These are phyloP conservation scores for Cercospora zeina DNA, from an alignment of 2,329 filamentous ascomycete species.

Conservation along the genomic window DNA sequence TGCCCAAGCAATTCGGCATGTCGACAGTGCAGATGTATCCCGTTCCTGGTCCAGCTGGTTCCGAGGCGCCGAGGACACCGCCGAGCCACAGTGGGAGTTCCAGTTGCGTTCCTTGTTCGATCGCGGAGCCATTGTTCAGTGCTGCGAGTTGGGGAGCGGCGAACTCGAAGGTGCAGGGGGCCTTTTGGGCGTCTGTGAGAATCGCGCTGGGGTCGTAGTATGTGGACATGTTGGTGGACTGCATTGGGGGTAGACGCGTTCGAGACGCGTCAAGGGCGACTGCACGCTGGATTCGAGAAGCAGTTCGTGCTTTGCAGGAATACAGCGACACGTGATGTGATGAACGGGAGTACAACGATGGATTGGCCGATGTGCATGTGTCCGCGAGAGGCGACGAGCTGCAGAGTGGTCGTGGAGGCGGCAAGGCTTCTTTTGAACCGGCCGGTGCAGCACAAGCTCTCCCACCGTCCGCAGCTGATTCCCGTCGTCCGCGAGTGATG, in stretches of 20 bases:
- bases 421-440: constrained; percentile 22
- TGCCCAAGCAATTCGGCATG: constrained; percentile 73
- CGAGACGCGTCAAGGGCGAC: constrained; percentile 4
- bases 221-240: constrained; percentile 46
- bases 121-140: constrained; percentile 69
- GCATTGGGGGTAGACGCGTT: constrained; percentile 6
- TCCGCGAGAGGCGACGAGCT: constrained; percentile 8
- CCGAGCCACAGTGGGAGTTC: constrained; percentile 90
- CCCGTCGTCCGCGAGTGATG: no score
- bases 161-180: constrained; percentile 92
- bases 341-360: not conserved
- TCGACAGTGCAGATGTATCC: constrained; percentile 74
- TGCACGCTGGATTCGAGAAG: not conserved
- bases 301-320: not conserved
- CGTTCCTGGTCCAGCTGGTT: constrained; percentile 44
- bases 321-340: constrained; percentile 13
- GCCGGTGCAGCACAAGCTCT: no score
- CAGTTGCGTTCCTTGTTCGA: constrained; percentile 78
- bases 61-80: constrained; percentile 78
- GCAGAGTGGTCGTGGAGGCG: constrained; percentile 16
- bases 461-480: no score
- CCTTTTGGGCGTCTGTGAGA: constrained; percentile 87
- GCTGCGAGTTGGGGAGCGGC: constrained; percentile 85
- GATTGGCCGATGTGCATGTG: constrained; percentile 16
- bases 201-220: constrained; percentile 87